A percentile compares a stretch with the other conserved stretches of the same genome.
These are phyloP conservation scores for Geotrichum fermentans DNA, from an alignment of 1,139 yeast genomes.

Conservation along the genomic window DNA sequence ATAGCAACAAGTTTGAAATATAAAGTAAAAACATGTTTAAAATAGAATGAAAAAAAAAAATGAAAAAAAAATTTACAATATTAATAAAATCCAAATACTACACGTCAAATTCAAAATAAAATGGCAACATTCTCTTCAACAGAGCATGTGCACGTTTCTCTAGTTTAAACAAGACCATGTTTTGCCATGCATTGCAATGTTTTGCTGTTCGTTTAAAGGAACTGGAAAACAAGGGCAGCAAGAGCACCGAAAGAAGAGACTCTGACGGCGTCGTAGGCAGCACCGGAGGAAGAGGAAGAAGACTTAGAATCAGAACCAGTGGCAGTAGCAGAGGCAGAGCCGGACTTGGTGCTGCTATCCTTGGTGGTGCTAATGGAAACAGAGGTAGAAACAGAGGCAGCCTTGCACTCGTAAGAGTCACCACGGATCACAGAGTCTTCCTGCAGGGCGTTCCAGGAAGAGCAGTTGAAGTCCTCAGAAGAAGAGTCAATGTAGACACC, in stretches of 20 bases:
- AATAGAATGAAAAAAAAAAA: background rate
- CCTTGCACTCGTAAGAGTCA: conserved; percentile 79
- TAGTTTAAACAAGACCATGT: background rate
- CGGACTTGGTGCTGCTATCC: conserved; percentile 23
- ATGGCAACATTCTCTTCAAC: no score
- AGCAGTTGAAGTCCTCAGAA: conserved; percentile 75
- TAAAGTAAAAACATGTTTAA: background rate
- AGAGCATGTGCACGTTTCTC: background rate
- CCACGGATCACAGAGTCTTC: conserved; percentile 76
- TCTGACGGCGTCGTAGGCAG: conserved; percentile 43
- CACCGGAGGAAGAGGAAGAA: conserved; percentile 35
- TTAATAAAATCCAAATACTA: background rate
- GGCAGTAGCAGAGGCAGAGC: conserved; percentile 27
- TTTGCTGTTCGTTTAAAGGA: conserved; percentile 18
- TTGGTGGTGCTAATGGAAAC: conserved; percentile 35
- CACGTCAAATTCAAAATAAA: background rate
- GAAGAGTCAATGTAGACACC: conserved; percentile 77
- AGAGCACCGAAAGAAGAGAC: conserved; percentile 34
- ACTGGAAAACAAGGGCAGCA: conserved; percentile 37
- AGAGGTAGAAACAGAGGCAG: conserved; percentile 57
- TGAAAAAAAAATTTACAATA: background rate
- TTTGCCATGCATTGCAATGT: background rate
- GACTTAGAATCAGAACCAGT: conserved; percentile 41
- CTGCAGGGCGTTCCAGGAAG: conserved; percentile 54
- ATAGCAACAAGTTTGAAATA: background rate